phyloP scores from a whole-genome alignment of 257 asterid species.

The Solanum pinnatisectum region DNA sequence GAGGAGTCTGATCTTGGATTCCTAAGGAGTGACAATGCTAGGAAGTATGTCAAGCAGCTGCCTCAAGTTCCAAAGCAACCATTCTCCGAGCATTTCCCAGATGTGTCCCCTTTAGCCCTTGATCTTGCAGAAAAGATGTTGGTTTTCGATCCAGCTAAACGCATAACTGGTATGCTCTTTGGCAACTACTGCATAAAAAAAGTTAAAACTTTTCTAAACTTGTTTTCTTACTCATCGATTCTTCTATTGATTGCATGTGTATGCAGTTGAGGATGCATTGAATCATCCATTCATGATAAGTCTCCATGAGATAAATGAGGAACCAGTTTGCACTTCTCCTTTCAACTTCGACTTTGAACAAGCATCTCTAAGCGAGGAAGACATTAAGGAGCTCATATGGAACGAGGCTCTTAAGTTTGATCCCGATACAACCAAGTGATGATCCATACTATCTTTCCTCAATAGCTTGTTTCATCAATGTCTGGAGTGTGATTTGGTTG shows the following conservation, averaged over 20 bases:
- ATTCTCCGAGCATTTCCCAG: conserved; percentile 46
- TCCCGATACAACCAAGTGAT: conserved; percentile 25
- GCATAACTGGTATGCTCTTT: conserved; percentile 55
- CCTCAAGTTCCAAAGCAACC: conserved; percentile 53
- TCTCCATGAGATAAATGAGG: conserved; percentile 63
- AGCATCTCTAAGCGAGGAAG: conserved; percentile 65
- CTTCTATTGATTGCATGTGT: neutral
- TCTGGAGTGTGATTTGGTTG: neutral
- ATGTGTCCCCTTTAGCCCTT: conserved; percentile 53
- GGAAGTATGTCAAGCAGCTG: conserved; percentile 63
- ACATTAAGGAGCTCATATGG: conserved; percentile 83
- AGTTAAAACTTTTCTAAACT: neutral
- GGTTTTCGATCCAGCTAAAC: conserved; percentile 78
- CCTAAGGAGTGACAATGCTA: conserved; percentile 71
- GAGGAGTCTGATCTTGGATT: conserved; percentile 86
- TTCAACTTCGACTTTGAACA: conserved; percentile 77
- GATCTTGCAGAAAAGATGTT: conserved; percentile 81
- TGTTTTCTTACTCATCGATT: neutral
- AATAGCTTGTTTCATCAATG: neutral
- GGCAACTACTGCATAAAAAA: neutral
- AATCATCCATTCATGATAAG: conserved; percentile 58
- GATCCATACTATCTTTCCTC: neutral
- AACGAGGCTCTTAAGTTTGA: conserved; percentile 61
- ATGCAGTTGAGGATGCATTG: conserved; percentile 59
- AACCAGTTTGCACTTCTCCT: conserved; percentile 65